Conservation (phyloP, 306 rosid genomes). For the Oxytropis ochrocephala region DNA sequence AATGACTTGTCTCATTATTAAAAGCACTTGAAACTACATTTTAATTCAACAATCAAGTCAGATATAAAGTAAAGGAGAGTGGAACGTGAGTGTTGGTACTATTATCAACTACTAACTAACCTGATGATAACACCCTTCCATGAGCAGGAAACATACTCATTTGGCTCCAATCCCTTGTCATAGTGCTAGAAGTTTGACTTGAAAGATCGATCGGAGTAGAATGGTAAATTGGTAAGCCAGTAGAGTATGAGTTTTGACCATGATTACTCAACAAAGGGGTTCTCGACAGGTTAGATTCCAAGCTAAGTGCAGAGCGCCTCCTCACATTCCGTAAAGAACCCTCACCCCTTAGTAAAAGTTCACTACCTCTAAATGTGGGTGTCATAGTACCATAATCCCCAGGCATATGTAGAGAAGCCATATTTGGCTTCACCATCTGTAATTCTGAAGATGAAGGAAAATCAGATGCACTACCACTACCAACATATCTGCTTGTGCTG, state of each 20-base stretch:
- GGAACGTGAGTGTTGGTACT: not conserved
- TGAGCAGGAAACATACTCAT: conserved; percentile 43
- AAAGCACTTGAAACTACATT: conserved; percentile 49
- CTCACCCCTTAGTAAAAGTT: conserved; percentile 63
- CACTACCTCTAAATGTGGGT: conserved; percentile 55
- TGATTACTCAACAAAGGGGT: conserved; percentile 47
- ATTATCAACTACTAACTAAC: conserved; percentile 28
- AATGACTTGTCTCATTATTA: too few species aligned
- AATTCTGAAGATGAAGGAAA: conserved; percentile 51
- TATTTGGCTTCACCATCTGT: conserved; percentile 51
- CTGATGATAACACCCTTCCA: conserved; percentile 47
- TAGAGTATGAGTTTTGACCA: conserved; percentile 33
- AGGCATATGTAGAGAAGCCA: conserved; percentile 56
- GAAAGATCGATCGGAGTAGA: conserved; percentile 43
- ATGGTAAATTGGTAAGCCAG: conserved; percentile 43
- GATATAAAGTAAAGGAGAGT: not conserved
- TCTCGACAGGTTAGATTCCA: conserved; percentile 62
- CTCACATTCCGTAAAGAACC: conserved; percentile 72
- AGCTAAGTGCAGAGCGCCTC: conserved; percentile 63
- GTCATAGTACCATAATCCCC: conserved; percentile 59
- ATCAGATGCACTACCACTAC: conserved; percentile 61
- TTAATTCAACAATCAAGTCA: conserved; percentile 12
- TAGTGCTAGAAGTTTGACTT: conserved; percentile 38
- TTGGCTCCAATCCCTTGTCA: conserved; percentile 65
- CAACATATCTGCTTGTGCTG: conserved; percentile 54